Conservation (phyloP, 306 rosid genomes). For the Elaeagnus macrophylla region DNA sequence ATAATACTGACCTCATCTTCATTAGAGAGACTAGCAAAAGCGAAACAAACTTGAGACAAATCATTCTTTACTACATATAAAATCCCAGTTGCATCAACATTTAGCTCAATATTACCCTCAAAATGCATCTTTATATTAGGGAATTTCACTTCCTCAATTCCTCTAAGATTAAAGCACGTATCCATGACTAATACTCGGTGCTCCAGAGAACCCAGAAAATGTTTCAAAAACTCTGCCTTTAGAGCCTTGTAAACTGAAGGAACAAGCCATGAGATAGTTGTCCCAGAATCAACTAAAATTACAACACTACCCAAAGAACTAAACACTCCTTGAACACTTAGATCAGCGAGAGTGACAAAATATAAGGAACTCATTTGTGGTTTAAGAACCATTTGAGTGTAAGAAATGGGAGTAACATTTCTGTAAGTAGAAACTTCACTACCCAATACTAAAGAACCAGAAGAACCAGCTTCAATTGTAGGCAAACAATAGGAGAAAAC, state of each 20-base stretch:
- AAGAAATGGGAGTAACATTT: constrained; percentile 56
- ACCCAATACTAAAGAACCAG: constrained; percentile 76
- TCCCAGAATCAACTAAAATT: constrained; percentile 68
- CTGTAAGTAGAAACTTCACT: constrained; percentile 45
- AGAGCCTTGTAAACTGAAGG: constrained; percentile 61
- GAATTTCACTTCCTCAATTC: constrained; percentile 38
- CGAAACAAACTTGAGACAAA: constrained; percentile 69
- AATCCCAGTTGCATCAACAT: constrained; percentile 47
- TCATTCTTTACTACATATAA: constrained; percentile 51
- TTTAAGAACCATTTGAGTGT: constrained; percentile 55
- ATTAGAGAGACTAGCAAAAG: constrained; percentile 52
- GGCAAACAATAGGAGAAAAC: constrained; percentile 88
- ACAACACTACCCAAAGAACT: constrained; percentile 16
- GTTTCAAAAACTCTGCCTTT: constrained; percentile 57
- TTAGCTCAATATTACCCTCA: constrained; percentile 51
- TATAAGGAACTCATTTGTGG: constrained; percentile 52
- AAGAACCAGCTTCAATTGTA: constrained; percentile 35
- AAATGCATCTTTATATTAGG: constrained; percentile 52
- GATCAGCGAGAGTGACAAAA: constrained; percentile 58
- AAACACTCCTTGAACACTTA: constrained; percentile 46
- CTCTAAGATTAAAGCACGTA: constrained; percentile 68
- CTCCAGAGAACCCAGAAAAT: constrained; percentile 46
- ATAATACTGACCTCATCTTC: constrained; percentile 46
- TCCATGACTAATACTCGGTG: constrained; percentile 55
- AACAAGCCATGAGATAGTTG: constrained; percentile 61